Evolutionary conservation across 331 rosid species (phyloP).

Genomic region (Arachis monticola): DNA sequence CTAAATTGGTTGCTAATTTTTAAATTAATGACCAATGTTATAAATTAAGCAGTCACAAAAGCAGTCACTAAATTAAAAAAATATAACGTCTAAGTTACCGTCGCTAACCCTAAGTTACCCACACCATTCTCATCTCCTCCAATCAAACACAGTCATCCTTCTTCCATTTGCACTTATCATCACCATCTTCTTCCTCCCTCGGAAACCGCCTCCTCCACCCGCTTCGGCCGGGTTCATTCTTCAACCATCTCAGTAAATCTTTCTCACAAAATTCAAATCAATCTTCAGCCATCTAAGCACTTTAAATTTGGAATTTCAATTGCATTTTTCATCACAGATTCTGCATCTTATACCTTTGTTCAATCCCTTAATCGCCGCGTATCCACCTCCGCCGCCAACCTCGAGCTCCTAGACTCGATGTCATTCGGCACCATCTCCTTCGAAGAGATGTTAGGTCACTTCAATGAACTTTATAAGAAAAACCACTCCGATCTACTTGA

Average conservation of each 20-base stretch:
- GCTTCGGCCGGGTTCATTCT: not conserved
- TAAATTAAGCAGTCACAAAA: no score
- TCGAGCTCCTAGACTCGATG: conserved; percentile 77
- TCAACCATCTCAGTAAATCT: conserved; percentile 76
- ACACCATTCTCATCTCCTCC: no score
- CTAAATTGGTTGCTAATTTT: no score
- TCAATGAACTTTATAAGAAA: conserved; percentile 75
- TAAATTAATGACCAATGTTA: no score
- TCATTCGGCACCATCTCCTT: conserved; percentile 83
- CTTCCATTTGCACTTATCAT: no score
- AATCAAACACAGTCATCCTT: no score
- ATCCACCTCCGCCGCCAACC: conserved; percentile 57
- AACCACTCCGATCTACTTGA: conserved; percentile 55
- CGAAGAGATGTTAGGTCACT: conserved; percentile 91
- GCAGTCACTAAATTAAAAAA: no score
- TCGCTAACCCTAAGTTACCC: no score
- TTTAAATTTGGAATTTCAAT: not conserved
- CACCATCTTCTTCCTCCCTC: no score
- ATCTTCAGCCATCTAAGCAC: not conserved
- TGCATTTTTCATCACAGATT: conserved; percentile 45
- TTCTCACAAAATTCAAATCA: not conserved
- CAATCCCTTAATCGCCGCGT: conserved; percentile 80
- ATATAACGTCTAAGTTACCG: no score
- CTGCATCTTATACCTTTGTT: conserved; percentile 81
- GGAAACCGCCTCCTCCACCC: no score